These are phyloP conservation scores for Letharia columbiana DNA, from an alignment of 495 filamentous ascomycete species.

Conservation along the genomic window DNA sequence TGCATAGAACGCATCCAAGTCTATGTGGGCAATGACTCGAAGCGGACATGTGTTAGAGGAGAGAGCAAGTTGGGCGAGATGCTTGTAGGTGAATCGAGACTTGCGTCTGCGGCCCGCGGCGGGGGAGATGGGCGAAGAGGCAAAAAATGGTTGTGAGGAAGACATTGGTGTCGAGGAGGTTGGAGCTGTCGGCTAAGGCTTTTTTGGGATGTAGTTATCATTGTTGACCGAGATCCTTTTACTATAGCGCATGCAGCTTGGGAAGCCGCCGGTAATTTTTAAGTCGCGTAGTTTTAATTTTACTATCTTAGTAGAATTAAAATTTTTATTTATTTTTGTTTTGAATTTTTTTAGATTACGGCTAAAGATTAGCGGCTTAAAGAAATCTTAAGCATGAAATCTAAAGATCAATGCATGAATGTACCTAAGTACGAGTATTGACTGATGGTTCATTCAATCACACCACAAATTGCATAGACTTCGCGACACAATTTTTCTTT, in stretches of 20 bases:
- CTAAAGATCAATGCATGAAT: conserved; percentile 6
- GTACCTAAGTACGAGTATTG: neutral
- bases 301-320: too few species aligned
- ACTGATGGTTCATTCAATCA: neutral
- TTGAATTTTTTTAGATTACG: too few species aligned
- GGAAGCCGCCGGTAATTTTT: too few species aligned
- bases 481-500: neutral
- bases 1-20: conserved; percentile 97
- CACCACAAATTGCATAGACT: neutral
- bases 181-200: neutral
- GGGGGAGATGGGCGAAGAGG: conserved; percentile 34
- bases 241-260: neutral
- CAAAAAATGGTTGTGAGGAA: conserved; percentile 36
- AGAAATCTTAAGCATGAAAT: conserved; percentile 11
- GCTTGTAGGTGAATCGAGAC: conserved; percentile 75
- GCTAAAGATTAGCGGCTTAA: too few species aligned
- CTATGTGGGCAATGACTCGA: conserved; percentile 81
- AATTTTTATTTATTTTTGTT: too few species aligned
- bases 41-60: conserved; percentile 67
- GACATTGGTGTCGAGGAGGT: conserved; percentile 26
- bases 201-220: neutral
- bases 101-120: conserved; percentile 33
- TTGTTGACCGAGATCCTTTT: neutral
- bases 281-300: too few species aligned
- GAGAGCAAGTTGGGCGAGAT: conserved; percentile 65